Conservation (phyloP, 1,284 basidiomycete species). For the Cryptococcus sp. region DNA sequence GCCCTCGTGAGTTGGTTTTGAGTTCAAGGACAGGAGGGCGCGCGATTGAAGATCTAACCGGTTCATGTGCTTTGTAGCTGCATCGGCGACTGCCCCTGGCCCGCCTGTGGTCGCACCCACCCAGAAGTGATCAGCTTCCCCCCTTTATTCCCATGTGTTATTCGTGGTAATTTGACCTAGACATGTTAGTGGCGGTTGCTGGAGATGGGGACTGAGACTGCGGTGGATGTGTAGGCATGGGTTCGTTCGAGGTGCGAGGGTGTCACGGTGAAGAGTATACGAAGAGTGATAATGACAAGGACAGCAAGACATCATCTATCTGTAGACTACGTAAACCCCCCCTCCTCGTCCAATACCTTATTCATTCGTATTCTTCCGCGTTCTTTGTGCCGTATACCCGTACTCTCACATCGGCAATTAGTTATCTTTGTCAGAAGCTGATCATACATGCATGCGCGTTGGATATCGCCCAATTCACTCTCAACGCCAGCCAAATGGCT, state of each 20-base stretch:
- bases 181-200: neutral
- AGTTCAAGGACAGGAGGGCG: too few species aligned
- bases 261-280: neutral
- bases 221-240: neutral
- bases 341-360: neutral
- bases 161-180: neutral
- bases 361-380: neutral
- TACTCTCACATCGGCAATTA: too few species aligned
- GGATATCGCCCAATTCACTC: too few species aligned
- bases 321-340: too few species aligned
- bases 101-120: slow-evolving; percentile 40
- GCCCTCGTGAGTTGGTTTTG: slow-evolving; percentile 20
- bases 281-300: too few species aligned
- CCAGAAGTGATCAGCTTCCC: neutral
- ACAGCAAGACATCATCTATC: too few species aligned
- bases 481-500: too few species aligned
- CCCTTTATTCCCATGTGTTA: neutral
- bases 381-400: too few species aligned
- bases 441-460: neutral
- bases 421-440: neutral
- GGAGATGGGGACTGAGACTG: neutral
- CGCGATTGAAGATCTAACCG: neutral
- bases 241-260: neutral
- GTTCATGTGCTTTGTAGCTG: slow-evolving; percentile 18
- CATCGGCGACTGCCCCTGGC: slow-evolving; percentile 39